Evolutionary conservation across 106 monocot species (phyloP).

Genomic region (Agapanthus africanus): DNA sequence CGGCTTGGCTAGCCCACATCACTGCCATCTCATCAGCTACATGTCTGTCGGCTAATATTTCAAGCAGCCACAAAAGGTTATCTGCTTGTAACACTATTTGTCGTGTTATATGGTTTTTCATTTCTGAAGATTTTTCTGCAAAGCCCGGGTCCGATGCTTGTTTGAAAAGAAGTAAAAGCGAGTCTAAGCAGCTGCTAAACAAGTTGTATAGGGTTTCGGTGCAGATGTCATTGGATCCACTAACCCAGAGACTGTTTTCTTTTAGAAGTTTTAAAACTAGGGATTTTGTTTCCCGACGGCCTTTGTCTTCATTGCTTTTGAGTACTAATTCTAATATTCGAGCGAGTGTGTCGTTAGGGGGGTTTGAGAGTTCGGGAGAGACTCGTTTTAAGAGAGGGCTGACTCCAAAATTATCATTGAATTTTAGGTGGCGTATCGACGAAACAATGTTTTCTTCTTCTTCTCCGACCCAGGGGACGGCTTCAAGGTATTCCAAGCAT

Average conservation of each 20-base stretch:
- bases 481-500: slow-evolving; percentile 94
- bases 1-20: slow-evolving; percentile 65
- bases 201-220: slow-evolving; percentile 64
- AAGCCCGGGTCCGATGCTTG: slow-evolving; percentile 53
- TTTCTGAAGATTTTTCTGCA: slow-evolving; percentile 32
- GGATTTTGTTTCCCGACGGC: slow-evolving; percentile 84
- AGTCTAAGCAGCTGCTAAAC: slow-evolving; percentile 57
- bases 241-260: slow-evolving; percentile 57
- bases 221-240: slow-evolving; percentile 52
- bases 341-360: slow-evolving; percentile 75
- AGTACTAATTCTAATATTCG: slow-evolving; percentile 82
- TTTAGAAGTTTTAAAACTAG: slow-evolving; percentile 81
- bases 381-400: slow-evolving; percentile 79
- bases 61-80: slow-evolving; percentile 82
- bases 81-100: slow-evolving; percentile 72
- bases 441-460: slow-evolving; percentile 88
- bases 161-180: slow-evolving; percentile 47
- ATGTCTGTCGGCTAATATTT: slow-evolving; percentile 74
- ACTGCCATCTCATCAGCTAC: slow-evolving; percentile 62
- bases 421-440: slow-evolving; percentile 50
- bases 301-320: slow-evolving; percentile 78
- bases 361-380: slow-evolving; percentile 46
- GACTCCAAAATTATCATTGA: slow-evolving; percentile 40
- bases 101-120: slow-evolving; percentile 37
- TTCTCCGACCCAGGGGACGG: slow-evolving; percentile 92